These are phyloP conservation scores for Cydonia oblonga DNA, from an alignment of 331 rosid genomes.

Conservation along the genomic window DNA sequence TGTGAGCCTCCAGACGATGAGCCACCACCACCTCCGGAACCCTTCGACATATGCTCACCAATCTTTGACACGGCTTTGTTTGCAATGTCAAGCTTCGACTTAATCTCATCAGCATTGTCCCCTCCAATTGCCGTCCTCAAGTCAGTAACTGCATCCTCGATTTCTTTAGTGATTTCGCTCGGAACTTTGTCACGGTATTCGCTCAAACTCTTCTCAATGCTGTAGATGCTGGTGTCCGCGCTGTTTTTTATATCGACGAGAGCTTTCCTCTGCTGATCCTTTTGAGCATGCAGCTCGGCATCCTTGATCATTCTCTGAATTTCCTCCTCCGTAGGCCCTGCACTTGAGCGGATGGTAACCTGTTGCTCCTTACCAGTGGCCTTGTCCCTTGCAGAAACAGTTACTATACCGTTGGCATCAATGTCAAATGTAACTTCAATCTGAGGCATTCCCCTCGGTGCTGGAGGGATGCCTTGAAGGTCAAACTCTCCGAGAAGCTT, in stretches of 20 bases:
- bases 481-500: conserved; percentile 1
- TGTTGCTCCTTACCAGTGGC: neutral
- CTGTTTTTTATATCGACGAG: neutral
- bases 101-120: conserved; percentile 13
- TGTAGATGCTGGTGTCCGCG: conserved; percentile 3
- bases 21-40: conserved; percentile 20
- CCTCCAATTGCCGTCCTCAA: conserved; percentile 10
- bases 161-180: conserved; percentile 8
- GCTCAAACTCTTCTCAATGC: conserved; percentile 10
- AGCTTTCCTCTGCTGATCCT: neutral
- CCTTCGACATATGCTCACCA: conserved; percentile 19
- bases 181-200: conserved; percentile 21
- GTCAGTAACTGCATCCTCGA: conserved; percentile 16
- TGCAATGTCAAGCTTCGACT: conserved; percentile 19
- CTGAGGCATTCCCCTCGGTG: conserved; percentile 14
- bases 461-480: conserved; percentile 7
- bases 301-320: conserved; percentile 8
- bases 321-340: conserved; percentile 2
- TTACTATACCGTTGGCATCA: conserved; percentile 4
- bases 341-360: neutral
- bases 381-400: conserved; percentile 8
- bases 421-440: conserved; percentile 16
- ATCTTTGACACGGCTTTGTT: conserved; percentile 23
- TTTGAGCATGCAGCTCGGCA: neutral
- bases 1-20: conserved; percentile 53